A percentile compares a stretch with the other conserved stretches of the same genome.
Conservation (phyloP, 768 basidiomycete genomes). For the Pleurotus eryngii region DNA sequence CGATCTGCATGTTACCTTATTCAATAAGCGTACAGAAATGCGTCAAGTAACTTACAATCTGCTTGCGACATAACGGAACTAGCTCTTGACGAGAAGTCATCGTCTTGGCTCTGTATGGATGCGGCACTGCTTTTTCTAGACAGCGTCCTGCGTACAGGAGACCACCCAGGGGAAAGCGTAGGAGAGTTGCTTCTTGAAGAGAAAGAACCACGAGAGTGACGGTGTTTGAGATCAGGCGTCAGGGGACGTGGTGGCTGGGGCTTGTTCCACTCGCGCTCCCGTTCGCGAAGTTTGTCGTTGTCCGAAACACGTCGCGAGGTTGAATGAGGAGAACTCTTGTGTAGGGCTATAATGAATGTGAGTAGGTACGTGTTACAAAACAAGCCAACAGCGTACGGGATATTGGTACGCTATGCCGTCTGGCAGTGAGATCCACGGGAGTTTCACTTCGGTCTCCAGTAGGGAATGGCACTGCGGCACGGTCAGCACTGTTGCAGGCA, state of each 20-base stretch:
- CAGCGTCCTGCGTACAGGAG: conserved; percentile 1
- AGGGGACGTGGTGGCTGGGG: conserved; percentile 14
- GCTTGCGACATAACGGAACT: conserved; percentile 47
- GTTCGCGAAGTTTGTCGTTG: conserved; percentile 30
- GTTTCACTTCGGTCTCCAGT: not conserved
- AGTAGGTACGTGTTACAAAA: not conserved
- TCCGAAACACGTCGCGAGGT: conserved; percentile 14
- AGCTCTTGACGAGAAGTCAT: conserved; percentile 35
- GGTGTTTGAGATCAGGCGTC: conserved; percentile 20
- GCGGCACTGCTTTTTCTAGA: conserved; percentile 30
- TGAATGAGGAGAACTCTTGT: not conserved
- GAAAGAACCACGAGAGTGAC: conserved; percentile 15
- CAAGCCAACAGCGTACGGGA: not conserved
- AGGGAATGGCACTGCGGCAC: not conserved
- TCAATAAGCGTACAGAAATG: not conserved
- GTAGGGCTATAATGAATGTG: not conserved
- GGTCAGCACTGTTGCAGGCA: not conserved
- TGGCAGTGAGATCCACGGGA: not conserved
- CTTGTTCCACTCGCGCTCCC: conserved; percentile 48
- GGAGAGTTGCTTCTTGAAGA: conserved; percentile 21
- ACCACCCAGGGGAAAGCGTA: conserved; percentile 8
- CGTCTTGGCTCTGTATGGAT: conserved; percentile 41
- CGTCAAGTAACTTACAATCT: conserved; percentile 41
- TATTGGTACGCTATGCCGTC: not conserved
- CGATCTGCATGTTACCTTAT: conserved; percentile 31